Percentiles rank a stretch among this genome's conserved stretches.
Conservation (phyloP, 1,284 basidiomycete genomes). For the Athelia sp. region DNA sequence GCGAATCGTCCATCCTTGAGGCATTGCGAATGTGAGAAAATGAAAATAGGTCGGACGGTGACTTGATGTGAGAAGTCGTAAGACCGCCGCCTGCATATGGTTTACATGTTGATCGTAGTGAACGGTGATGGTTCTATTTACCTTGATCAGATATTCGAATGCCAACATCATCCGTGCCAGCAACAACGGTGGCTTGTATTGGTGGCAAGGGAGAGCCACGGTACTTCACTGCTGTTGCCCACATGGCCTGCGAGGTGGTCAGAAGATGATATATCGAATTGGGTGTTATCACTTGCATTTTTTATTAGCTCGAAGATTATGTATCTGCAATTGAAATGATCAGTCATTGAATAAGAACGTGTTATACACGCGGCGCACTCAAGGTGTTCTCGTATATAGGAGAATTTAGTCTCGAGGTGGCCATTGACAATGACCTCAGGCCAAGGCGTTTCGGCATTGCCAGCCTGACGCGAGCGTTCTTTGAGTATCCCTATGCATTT, state of each 20-base stretch:
- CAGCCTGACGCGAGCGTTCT: constrained; percentile 39
- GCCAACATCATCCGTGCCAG: constrained; percentile 65
- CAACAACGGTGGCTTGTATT: constrained; percentile 70
- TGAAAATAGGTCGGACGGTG: constrained; percentile 72
- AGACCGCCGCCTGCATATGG: constrained; percentile 62
- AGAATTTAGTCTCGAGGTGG: constrained; percentile 67
- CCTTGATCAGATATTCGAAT: constrained; percentile 87
- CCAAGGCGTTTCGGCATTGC: constrained; percentile 39
- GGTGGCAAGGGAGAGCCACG: constrained; percentile 41
- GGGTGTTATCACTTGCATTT: constrained; percentile 49
- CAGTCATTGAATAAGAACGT: not conserved
- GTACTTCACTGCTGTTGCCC: constrained; percentile 54
- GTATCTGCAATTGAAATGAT: constrained; percentile 45
- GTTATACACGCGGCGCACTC: constrained; percentile 44
- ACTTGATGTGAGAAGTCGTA: constrained; percentile 43
- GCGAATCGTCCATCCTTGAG: constrained; percentile 58
- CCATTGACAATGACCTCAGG: constrained; percentile 74
- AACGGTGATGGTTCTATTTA: constrained; percentile 15
- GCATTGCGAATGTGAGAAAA: constrained; percentile 80
- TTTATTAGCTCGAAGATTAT: constrained; percentile 87
- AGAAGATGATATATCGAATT: constrained; percentile 8
- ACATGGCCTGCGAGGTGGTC: constrained; percentile 50
- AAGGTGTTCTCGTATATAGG: constrained; percentile 87
- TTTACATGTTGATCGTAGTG: constrained; percentile 1
- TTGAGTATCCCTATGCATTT: constrained; percentile 61